A percentile compares a stretch with the other conserved stretches of the same genome.
Conservation (phyloP, 1,284 basidiomycete genomes). For the Heliocybe sulcata region DNA sequence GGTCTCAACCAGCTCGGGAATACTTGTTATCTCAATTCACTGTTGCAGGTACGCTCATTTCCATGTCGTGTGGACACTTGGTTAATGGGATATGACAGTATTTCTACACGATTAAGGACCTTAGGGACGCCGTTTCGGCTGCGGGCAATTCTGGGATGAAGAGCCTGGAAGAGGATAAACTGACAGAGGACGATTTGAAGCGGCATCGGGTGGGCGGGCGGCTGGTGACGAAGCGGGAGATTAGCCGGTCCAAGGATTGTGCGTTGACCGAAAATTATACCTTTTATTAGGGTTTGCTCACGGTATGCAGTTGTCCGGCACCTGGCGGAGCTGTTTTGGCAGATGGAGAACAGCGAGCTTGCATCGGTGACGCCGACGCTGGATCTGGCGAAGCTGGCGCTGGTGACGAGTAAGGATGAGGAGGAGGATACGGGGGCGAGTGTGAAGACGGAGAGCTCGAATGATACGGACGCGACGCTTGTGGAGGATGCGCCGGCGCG, state of each 20-base stretch:
- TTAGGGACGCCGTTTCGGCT: slow-evolving; percentile 69
- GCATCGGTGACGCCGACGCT: slow-evolving; percentile 76
- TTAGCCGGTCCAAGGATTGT: slow-evolving; percentile 82
- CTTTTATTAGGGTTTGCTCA: slow-evolving; percentile 9
- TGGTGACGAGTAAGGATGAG: slow-evolving; percentile 86
- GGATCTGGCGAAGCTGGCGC: slow-evolving; percentile 87
- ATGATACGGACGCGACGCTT: slow-evolving; percentile 78
- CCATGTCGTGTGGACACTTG: slow-evolving; percentile 7
- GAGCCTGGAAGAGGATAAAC: slow-evolving; percentile 55
- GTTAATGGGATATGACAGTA: no score
- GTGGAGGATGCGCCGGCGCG: slow-evolving; percentile 61
- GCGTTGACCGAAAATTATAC: slow-evolving; percentile 17
- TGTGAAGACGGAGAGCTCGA: slow-evolving; percentile 69
- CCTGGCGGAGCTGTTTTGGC: slow-evolving; percentile 72
- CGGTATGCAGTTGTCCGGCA: slow-evolving; percentile 61
- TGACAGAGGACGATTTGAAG: slow-evolving; percentile 74
- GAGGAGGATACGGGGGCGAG: slow-evolving; percentile 75
- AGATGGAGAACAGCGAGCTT: slow-evolving; percentile 63
- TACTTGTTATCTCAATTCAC: slow-evolving; percentile 88
- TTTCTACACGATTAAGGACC: slow-evolving; percentile 90
- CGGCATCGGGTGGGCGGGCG: slow-evolving; percentile 83
- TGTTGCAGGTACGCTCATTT: slow-evolving; percentile 76
- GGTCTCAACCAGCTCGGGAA: slow-evolving; percentile 92
- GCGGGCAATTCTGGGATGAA: slow-evolving; percentile 51
- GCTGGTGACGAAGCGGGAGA: slow-evolving; percentile 72